Evolutionary conservation across 1,284 basidiomycete species (phyloP), one percentile per base, ranked within the genome.

Genomic region (Porogramme epimiltina): DNA sequence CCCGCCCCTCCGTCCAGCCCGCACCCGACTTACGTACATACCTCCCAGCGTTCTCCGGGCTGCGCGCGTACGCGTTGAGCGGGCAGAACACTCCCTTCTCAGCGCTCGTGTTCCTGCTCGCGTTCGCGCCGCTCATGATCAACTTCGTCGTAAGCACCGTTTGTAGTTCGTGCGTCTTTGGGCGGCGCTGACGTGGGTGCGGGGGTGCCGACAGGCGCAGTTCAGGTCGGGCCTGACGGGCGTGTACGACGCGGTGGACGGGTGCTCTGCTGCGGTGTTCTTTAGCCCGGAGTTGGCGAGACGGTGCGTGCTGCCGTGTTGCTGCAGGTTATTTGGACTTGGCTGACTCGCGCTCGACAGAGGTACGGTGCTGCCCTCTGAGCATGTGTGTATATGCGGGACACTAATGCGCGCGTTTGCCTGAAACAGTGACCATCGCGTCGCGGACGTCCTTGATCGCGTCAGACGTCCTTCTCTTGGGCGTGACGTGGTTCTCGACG

Each of bases 1-100:
- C 33, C 24, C 18, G 26, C 23, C 36, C 11, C 9, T n/a, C 15
- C 20, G 20, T 46, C 15, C 28, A 13, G 28, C 8, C 13, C 13
- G 8, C 28, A 13, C 28, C 8, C 6, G 28, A 31, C 8, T 31
- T 31, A 13, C 28, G 6, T 6, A 31, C 28, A 13, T 31, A 31
- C 8, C 28, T 31, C 20, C 15, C 13, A 51, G 49, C 19, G 15
- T 51, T 51, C 24, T 49, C 52, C 2, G 44, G 42, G 3, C 22
- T 54, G 42, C 52, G 52, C 13, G 47, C 44, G 2, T 45, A 46
- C 16, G 52, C 52, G 3, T 13, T 54, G 16, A 50, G 48, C 41
- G 34, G 28, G 9, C 41, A 47, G 45, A 54, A 47, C 28, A 42
- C 39, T 25, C n/a, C 13, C 15, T 16, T 50, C 3, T 38, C 44